phyloP scores from a whole-genome alignment of 202 grass and related monocot species.

The Dendrocalamus latiflorus region DNA sequence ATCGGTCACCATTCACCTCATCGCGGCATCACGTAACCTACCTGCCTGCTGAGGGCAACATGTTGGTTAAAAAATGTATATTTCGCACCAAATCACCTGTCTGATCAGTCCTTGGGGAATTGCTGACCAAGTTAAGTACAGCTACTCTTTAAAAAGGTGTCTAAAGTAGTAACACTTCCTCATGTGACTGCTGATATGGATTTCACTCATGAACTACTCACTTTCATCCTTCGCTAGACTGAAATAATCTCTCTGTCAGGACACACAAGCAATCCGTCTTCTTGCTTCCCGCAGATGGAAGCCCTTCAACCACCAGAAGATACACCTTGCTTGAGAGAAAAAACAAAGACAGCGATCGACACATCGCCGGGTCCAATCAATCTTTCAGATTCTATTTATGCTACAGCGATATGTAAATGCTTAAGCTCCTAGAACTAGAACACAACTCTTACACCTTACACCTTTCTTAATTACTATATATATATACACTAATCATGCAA shows the following conservation, averaged over 20 bases:
- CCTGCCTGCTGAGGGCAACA: no score
- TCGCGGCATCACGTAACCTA: no score
- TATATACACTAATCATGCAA: not conserved
- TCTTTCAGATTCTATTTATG: not conserved
- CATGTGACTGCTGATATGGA: no score
- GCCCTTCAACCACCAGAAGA: constrained; percentile 22
- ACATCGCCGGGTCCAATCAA: not conserved
- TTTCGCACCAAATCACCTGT: no score
- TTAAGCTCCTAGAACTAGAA: not conserved
- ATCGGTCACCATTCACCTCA: no score
- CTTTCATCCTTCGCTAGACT: not conserved
- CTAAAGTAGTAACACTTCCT: no score
- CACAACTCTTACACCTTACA: not conserved
- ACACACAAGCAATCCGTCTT: not conserved
- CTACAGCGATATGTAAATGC: not conserved
- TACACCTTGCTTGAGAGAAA: not conserved
- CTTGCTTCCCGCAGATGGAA: constrained; percentile 4
- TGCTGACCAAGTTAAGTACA: no score
- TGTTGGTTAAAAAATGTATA: no score
- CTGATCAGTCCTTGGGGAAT: no score
- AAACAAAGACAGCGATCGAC: not conserved
- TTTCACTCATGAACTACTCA: no score
- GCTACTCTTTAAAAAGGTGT: no score
- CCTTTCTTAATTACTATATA: not conserved
- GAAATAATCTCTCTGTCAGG: not conserved